Percentiles rank a stretch among this genome's conserved stretches.
These are phyloP conservation scores for Ophiostoma piceae DNA, from an alignment of 2,329 filamentous ascomycete species.

Conservation along the genomic window DNA sequence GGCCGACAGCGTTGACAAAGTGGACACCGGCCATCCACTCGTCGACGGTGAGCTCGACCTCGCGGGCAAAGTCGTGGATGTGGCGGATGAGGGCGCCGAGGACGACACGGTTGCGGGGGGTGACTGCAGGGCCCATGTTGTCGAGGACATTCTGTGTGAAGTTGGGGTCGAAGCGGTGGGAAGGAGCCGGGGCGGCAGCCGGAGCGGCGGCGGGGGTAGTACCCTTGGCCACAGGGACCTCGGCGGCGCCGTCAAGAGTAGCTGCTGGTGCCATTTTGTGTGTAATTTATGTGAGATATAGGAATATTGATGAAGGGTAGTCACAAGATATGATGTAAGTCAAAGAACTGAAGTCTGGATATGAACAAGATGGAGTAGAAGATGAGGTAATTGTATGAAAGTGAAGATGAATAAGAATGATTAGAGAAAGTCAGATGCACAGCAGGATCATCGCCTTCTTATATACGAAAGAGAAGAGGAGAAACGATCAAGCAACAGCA, in stretches of 20 bases:
- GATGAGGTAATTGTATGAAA: not conserved
- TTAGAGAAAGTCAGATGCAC: not conserved
- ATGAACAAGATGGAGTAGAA: not conserved
- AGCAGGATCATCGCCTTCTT: not conserved
- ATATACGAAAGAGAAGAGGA: slow-evolving; percentile 3
- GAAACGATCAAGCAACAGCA: not conserved
- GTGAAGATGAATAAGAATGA: not conserved
- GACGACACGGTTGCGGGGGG: slow-evolving; percentile 62
- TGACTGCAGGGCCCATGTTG: slow-evolving; percentile 66
- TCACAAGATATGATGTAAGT: not conserved
- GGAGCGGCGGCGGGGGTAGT: not conserved
- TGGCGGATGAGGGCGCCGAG: slow-evolving; percentile 65
- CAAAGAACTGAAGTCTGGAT: not conserved
- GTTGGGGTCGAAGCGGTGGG: slow-evolving; percentile 60
- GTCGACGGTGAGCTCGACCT: slow-evolving; percentile 71
- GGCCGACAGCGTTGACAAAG: slow-evolving; percentile 61
- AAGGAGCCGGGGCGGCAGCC: slow-evolving; percentile 31
- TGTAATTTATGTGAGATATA: not conserved
- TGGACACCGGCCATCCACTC: slow-evolving; percentile 66
- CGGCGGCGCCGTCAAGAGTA: not conserved
- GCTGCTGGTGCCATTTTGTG: slow-evolving; percentile 10
- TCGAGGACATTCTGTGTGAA: slow-evolving; percentile 72
- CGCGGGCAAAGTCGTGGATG: slow-evolving; percentile 75
- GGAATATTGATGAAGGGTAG: not conserved
- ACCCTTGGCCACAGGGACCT: slow-evolving; percentile 14